Evolutionary conservation across 1,284 basidiomycete species (phyloP).

Genomic region (Naganishia sp.): DNA sequence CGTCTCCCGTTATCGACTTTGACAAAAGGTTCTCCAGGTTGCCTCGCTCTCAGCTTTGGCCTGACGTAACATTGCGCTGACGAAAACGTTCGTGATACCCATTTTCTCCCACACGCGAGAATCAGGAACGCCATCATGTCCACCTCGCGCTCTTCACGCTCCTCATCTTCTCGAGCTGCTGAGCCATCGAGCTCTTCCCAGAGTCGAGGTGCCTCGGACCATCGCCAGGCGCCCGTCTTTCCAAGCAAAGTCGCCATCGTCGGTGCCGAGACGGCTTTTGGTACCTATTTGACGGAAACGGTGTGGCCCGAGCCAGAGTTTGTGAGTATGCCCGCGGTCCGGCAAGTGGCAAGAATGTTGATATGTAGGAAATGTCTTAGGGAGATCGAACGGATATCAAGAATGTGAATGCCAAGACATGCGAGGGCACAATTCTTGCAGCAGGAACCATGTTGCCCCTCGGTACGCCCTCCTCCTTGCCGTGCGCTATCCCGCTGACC

Average conservation of each 20-base stretch:
- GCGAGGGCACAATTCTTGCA: conserved; percentile 27
- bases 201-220: conserved; percentile 26
- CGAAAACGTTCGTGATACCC: too few species aligned
- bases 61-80: too few species aligned
- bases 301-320: conserved; percentile 34
- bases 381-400: conserved; percentile 32
- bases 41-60: too few species aligned
- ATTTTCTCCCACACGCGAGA: too few species aligned
- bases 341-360: background rate
- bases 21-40: too few species aligned
- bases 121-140: background rate
- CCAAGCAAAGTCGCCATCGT: conserved; percentile 31
- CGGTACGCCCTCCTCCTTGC: conserved; percentile 6
- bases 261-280: conserved; percentile 29
- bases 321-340: conserved; percentile 14
- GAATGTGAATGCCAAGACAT: conserved; percentile 34
- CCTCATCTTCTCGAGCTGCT: background rate
- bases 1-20: too few species aligned
- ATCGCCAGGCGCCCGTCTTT: conserved; percentile 25
- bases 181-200: conserved; percentile 20
- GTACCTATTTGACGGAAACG: conserved; percentile 28
- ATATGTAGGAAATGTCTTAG: background rate
- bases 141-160: conserved; percentile 11
- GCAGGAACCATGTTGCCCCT: conserved; percentile 36
- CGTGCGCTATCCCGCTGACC: too few species aligned